Evolutionary conservation across 257 asterid genomes (phyloP).

Genomic region (Sherardia arvensis): DNA sequence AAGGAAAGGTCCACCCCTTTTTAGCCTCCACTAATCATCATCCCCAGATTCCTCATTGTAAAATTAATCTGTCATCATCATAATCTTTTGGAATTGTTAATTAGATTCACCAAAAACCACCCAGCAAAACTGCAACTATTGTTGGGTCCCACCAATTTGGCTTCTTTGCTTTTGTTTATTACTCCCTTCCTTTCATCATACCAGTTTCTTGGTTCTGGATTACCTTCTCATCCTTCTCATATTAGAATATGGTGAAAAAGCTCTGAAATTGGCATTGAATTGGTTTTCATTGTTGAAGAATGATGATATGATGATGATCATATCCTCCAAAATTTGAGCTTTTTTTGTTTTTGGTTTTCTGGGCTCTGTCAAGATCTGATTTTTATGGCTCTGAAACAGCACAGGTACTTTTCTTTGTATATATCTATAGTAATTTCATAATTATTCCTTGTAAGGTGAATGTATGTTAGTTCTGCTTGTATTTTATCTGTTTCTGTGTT

Average conservation of each 20-base stretch:
- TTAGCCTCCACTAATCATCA: slow-evolving; percentile 11
- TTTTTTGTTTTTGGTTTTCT: slow-evolving; percentile 10
- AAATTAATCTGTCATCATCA: slow-evolving; percentile 6
- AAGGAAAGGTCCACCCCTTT: slow-evolving; percentile 13
- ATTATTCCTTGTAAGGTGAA: background rate
- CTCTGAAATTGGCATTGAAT: slow-evolving; percentile 32
- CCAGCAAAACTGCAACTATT: slow-evolving; percentile 55
- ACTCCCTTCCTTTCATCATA: slow-evolving; percentile 4
- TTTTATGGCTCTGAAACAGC: slow-evolving; percentile 18
- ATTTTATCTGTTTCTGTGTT: background rate
- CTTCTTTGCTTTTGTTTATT: slow-evolving; percentile 6
- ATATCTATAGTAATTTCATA: background rate
- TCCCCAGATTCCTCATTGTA: slow-evolving; percentile 7
- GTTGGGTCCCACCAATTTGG: slow-evolving; percentile 44
- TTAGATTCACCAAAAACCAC: slow-evolving; percentile 35
- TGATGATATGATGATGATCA: slow-evolving; percentile 15
- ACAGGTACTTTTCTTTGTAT: slow-evolving; percentile 15
- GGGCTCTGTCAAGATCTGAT: slow-evolving; percentile 44
- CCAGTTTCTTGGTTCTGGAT: slow-evolving; percentile 12
- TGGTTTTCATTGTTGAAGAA: slow-evolving; percentile 17
- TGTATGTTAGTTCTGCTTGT: background rate
- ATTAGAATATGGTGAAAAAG: slow-evolving; percentile 32
- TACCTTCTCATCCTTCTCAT: slow-evolving; percentile 17
- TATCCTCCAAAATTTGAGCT: slow-evolving; percentile 24
- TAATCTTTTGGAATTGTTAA: slow-evolving; percentile 15